A percentile compares a stretch with the other conserved stretches of the same genome.
phyloP scores from a whole-genome alignment of 2,329 filamentous ascomycete genomes.

The Amauroascus verrucosus region DNA sequence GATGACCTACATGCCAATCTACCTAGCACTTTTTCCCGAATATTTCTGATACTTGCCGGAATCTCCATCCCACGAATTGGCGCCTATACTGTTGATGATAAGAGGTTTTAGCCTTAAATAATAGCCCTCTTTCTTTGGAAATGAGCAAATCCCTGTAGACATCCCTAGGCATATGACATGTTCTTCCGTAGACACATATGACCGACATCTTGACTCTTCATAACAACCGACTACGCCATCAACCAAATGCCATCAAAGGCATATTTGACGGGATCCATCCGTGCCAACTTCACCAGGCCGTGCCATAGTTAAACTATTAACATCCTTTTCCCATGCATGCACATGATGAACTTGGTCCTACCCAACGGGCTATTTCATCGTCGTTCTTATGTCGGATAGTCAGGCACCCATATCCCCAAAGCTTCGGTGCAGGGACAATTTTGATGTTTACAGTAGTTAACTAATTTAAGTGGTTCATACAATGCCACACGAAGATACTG shows the following conservation, averaged over 20 bases:
- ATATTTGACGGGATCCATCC: neutral
- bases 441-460: too few species aligned
- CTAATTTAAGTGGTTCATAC: too few species aligned
- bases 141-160: slow-evolving; percentile 21
- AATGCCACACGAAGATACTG: too few species aligned
- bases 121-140: slow-evolving; percentile 20
- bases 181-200: slow-evolving; percentile 20
- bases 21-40: slow-evolving; percentile 17
- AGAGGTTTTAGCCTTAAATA: slow-evolving; percentile 19
- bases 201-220: slow-evolving; percentile 22
- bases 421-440: too few species aligned
- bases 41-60: slow-evolving; percentile 17
- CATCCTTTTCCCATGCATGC: too few species aligned
- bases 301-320: too few species aligned
- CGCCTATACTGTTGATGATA: slow-evolving; percentile 26
- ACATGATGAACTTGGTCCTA: too few species aligned
- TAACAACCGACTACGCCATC: slow-evolving; percentile 22
- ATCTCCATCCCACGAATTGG: slow-evolving; percentile 26
- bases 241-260: slow-evolving; percentile 20
- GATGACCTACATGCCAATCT: slow-evolving; percentile 17
- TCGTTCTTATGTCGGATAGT: too few species aligned
- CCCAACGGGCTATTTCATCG: too few species aligned
- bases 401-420: too few species aligned
- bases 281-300: too few species aligned
- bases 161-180: slow-evolving; percentile 22